phyloP scores from a whole-genome alignment of 257 asterid species.

The Rhazya stricta region DNA sequence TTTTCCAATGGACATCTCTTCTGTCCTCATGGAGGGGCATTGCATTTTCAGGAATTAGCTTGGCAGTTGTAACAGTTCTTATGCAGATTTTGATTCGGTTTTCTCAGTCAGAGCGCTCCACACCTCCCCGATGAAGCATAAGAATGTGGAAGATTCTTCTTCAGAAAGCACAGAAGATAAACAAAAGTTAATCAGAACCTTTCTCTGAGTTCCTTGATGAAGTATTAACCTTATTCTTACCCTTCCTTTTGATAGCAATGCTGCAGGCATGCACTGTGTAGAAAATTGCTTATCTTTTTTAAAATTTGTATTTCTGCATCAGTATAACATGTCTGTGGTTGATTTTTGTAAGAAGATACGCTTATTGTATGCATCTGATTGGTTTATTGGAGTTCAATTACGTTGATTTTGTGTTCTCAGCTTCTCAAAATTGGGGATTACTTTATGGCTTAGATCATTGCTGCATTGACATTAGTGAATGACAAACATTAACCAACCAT shows the following conservation, averaged over 20 bases:
- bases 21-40: constrained; percentile 90
- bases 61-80: constrained; percentile 57
- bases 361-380: constrained; percentile 22
- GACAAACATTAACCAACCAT: too few species aligned
- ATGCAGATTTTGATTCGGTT: constrained; percentile 89
- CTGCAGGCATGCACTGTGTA: constrained; percentile 13
- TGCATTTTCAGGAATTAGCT: constrained; percentile 41
- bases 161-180: constrained; percentile 24
- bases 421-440: neutral
- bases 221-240: constrained; percentile 12
- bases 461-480: neutral
- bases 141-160: constrained; percentile 28
- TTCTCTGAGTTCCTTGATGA: constrained; percentile 12
- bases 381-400: constrained; percentile 23
- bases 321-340: constrained; percentile 20
- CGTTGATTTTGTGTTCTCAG: neutral
- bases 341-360: constrained; percentile 22
- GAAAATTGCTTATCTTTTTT: constrained; percentile 16
- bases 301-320: constrained; percentile 19
- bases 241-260: constrained; percentile 2
- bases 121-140: constrained; percentile 56
- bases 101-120: constrained; percentile 80
- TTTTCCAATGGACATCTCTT: constrained; percentile 52
- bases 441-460: neutral
- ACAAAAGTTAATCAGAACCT: constrained; percentile 25